Base-by-base conservation (phyloP, 1,139 yeast genomes). In the Yamadazyma friedrichii region DNA sequence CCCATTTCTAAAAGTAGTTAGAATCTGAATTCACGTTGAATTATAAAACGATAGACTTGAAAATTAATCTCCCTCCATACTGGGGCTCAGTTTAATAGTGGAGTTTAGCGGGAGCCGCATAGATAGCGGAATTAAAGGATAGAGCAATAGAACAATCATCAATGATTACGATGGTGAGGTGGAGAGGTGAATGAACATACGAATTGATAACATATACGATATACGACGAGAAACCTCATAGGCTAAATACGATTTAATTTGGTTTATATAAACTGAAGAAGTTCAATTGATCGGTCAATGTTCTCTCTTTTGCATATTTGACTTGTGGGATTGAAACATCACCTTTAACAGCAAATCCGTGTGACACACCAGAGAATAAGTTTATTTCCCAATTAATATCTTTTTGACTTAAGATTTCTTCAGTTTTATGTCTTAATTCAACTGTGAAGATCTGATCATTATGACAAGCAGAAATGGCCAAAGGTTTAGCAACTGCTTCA, bases 301-400 rank as follows among this genome's bases (percentile, higher is more conserved):
- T 71, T 68, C 82, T 85, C 50, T 85, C 88, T 61, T 77, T 81
- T 35, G 96, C 93, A 51, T 80, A 83, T 55, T 66, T 72, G 44
- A 76, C 78, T 35, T 53, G 56, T 9, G 87, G 84, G 46, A 66
- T 64, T 11, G 67, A 49, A 29, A 73, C 46, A 59, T 89, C 96
- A 45, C 94, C 96, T 64, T 84, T 83, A 34, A 77, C 81, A 15
- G 95, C 76, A 57, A 67, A 88, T 1, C 96, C 96, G 58, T 88
- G 96, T 2, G 58, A 33, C 17, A 77, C 83, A 39, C 84, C 83
- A 28, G 82, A 62, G 56, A 77, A 82, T 40, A 86, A 61, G 43
- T 80, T 78, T 30, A 84, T 57, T 60, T 78, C 80, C 67, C 78
- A 88, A 37, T 65, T 65, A 61, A 56, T 15, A 45, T 72, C 67